Percentiles rank a stretch among this genome's conserved stretches.
phyloP scores from a whole-genome alignment of 2,329 filamentous ascomycete species.

The Hymenoscyphus fraxineus region DNA sequence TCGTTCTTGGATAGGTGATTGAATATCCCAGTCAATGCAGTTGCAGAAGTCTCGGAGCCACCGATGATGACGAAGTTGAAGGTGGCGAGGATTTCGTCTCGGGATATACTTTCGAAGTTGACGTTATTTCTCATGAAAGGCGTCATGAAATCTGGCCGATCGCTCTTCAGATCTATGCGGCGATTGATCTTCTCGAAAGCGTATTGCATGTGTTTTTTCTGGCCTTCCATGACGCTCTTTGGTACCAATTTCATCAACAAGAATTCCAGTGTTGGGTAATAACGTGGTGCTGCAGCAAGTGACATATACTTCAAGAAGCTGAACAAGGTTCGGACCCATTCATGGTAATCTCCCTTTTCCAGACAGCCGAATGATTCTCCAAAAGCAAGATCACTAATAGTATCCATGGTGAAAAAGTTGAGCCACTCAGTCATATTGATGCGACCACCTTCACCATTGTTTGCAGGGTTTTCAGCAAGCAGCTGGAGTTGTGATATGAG shows the following conservation, averaged over 20 bases:
- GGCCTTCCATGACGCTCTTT: conserved; percentile 30
- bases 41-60: conserved; percentile 11
- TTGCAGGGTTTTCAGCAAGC: not conserved
- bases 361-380: conserved; percentile 41
- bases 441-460: not conserved
- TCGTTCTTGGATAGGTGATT: not conserved
- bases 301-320: conserved; percentile 33
- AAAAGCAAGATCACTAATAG: conserved; percentile 43
- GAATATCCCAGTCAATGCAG: conserved; percentile 6
- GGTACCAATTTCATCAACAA: conserved; percentile 29
- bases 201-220: conserved; percentile 35
- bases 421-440: conserved; percentile 27
- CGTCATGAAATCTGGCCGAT: not conserved
- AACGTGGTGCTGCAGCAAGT: conserved; percentile 33
- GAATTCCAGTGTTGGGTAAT: conserved; percentile 27
- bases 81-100: not conserved
- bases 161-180: not conserved
- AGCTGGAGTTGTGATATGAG: not conserved
- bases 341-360: conserved; percentile 33
- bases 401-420: conserved; percentile 38
- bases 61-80: conserved; percentile 1
- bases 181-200: conserved; percentile 32
- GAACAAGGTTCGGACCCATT: conserved; percentile 29
- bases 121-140: conserved; percentile 30
- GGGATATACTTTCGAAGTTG: conserved; percentile 27